These are phyloP conservation scores for Mortierella sp. DNA, from an alignment of 371 early-diverging fungal genomes.

Conservation along the genomic window DNA sequence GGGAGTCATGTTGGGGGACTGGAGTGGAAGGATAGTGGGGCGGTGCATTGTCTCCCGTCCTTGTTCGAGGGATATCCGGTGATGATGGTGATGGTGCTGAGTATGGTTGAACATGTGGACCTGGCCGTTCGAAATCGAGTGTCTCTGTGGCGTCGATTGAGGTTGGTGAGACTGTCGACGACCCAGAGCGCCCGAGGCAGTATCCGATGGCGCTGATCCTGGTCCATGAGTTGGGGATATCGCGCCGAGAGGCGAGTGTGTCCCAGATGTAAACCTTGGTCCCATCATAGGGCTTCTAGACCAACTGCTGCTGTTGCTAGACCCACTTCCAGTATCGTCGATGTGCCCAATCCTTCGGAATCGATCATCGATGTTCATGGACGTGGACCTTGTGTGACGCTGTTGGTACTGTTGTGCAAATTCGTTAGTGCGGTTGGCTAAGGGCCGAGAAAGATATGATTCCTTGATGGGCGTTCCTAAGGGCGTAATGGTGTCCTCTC, in stretches of 20 bases:
- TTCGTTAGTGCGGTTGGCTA: conserved; percentile 16
- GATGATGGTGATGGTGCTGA: conserved; percentile 21
- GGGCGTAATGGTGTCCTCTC: conserved; percentile 4
- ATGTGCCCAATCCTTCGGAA: conserved; percentile 24
- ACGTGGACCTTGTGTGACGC: conserved; percentile 42
- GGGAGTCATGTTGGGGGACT: conserved; percentile 35
- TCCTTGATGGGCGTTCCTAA: conserved; percentile 10
- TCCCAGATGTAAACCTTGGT: conserved; percentile 40
- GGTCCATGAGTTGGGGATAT: conserved; percentile 18
- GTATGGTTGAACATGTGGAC: conserved; percentile 15
- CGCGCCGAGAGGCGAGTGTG: conserved; percentile 31
- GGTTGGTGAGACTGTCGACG: conserved; percentile 39
- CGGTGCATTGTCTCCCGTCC: conserved; percentile 46
- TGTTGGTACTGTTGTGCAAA: conserved; percentile 33
- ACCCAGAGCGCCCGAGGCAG: background rate
- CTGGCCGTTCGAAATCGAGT: conserved; percentile 49
- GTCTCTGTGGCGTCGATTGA: conserved; percentile 31
- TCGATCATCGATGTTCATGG: conserved; percentile 53
- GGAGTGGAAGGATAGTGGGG: conserved; percentile 41
- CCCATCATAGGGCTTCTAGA: conserved; percentile 42
- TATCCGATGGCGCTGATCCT: conserved; percentile 16
- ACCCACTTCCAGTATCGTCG: conserved; percentile 29
- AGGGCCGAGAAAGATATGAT: conserved; percentile 21
- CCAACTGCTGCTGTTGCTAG: conserved; percentile 47
- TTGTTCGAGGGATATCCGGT: conserved; percentile 42